Base-by-base conservation (phyloP, 805 yeast genomes). In the Brettanomyces bruxellensis region DNA sequence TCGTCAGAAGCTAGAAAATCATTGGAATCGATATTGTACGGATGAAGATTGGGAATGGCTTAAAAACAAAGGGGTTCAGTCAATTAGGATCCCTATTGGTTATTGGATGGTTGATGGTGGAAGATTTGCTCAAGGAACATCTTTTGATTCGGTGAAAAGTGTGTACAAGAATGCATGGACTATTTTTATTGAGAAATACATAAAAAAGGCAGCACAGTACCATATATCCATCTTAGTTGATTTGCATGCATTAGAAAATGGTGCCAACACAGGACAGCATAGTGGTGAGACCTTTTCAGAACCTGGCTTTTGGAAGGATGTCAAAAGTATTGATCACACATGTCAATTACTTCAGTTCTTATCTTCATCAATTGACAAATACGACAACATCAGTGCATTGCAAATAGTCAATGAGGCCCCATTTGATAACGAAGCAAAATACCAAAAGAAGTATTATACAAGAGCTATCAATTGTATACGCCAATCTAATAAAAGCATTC, bases 211-310 rank as follows among this genome's bases (percentile, higher is more conserved):
- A 1, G 72, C 60, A 0, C 49, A 69, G 18, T 64, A 79, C 54
- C 70, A 75, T 30, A 91, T 91, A 48, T 84, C 88, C 11, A 80
- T 91, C 1, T 56, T 91, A 45, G 74, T 91, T 13, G 98, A 91
- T 63, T 56, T 91, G 39, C 98, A 93, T 64, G 97, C 85, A 0
- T 64, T 91, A 8, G 97, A 97, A 4, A 88, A 87, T 12, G 97
- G 97, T 35, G 97, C 97, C 24, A 91, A 93, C 58, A 75, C 79
- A 1, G 84, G 81, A 32, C 86, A 82, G 43, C 97, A 90, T 61
- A 80, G 91, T 54, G 98, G 98, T 8, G 81, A 79, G 44, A 47
- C 65, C 45, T 68, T 80, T 41, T 73, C 73, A 3, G 58, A 67
- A 39, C 79, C 91, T 2, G 84, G 71, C 9, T 82, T 87, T 55